Conservation (phyloP, 2,329 filamentous ascomycete genomes). For the Apiospora marii region DNA sequence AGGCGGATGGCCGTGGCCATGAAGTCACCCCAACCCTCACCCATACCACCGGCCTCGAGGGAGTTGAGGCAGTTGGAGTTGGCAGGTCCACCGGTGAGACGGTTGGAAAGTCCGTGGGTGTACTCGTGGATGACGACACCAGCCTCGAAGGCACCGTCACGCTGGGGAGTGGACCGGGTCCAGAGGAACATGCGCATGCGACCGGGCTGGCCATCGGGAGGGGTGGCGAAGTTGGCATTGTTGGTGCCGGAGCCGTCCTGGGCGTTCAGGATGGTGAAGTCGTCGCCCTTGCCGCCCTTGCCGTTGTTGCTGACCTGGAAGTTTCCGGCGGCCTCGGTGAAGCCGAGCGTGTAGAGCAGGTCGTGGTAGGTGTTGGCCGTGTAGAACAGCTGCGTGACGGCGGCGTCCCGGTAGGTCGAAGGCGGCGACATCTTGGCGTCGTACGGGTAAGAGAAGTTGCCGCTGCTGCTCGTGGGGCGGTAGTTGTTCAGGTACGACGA, state of each 20-base stretch:
- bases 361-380: slow-evolving; percentile 68
- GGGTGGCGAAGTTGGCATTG: slow-evolving; percentile 66
- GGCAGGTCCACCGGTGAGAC: slow-evolving; percentile 64
- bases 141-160: slow-evolving; percentile 66
- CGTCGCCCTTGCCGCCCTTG: slow-evolving; percentile 57
- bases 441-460: slow-evolving; percentile 58
- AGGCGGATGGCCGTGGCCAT: slow-evolving; percentile 56
- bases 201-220: slow-evolving; percentile 56
- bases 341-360: slow-evolving; percentile 63
- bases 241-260: slow-evolving; percentile 63
- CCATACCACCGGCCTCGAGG: slow-evolving; percentile 56
- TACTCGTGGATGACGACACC: slow-evolving; percentile 69
- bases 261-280: slow-evolving; percentile 62
- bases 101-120: slow-evolving; percentile 63
- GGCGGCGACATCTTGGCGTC: slow-evolving; percentile 44
- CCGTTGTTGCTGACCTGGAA: slow-evolving; percentile 66
- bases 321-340: slow-evolving; percentile 65
- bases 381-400: slow-evolving; percentile 68
- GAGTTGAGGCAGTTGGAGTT: slow-evolving; percentile 56
- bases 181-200: slow-evolving; percentile 69
- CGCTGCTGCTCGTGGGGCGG: slow-evolving; percentile 52
- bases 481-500: slow-evolving; percentile 56
- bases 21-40: slow-evolving; percentile 60
- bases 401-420: slow-evolving; percentile 58
- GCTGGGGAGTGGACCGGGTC: slow-evolving; percentile 53